A percentile compares a stretch with the other conserved stretches of the same genome.
phyloP scores from a whole-genome alignment of 108 stramenopile genomes.

The Cyclostephanos invisitatus region DNA sequence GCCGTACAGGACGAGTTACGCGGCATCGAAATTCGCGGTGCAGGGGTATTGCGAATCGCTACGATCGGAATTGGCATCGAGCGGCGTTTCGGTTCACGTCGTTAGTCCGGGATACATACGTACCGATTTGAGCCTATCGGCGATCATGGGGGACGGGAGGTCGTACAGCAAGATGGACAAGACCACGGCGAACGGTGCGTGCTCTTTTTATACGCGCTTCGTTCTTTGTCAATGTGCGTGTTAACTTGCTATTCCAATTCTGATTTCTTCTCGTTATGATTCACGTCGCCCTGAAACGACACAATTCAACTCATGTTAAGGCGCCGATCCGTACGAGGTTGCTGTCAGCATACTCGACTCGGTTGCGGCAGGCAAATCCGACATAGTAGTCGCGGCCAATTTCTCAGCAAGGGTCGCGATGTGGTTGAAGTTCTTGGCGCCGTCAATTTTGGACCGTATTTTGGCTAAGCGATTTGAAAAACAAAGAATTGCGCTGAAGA shows the following conservation, averaged over 20 bases:
- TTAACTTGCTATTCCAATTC: too few relatives aligned
- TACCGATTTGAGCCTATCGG: slow-evolving; percentile 65
- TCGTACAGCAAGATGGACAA: slow-evolving; percentile 73
- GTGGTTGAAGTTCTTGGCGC: slow-evolving; percentile 68
- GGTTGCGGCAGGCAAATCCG: slow-evolving; percentile 51
- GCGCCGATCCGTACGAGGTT: slow-evolving; percentile 73
- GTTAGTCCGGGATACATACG: slow-evolving; percentile 81
- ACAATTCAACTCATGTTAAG: too few relatives aligned
- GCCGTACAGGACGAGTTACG: slow-evolving; percentile 76
- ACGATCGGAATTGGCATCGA: slow-evolving; percentile 71
- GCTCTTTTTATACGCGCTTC: background rate
- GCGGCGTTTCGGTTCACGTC: slow-evolving; percentile 62
- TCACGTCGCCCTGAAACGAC: too few relatives aligned
- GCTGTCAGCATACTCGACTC: slow-evolving; percentile 59
- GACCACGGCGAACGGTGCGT: slow-evolving; percentile 68
- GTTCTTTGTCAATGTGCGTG: too few relatives aligned
- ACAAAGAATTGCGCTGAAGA: slow-evolving; percentile 34
- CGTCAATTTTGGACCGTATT: slow-evolving; percentile 57
- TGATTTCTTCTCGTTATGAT: too few relatives aligned
- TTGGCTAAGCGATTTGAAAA: slow-evolving; percentile 75
- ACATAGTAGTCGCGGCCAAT: slow-evolving; percentile 76
- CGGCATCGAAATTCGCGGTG: slow-evolving; percentile 85
- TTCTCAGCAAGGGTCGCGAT: slow-evolving; percentile 66
- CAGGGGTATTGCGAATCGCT: slow-evolving; percentile 86
- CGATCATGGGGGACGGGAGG: slow-evolving; percentile 75